A percentile compares a stretch with the other conserved stretches of the same genome.
Evolutionary conservation across 495 filamentous ascomycete genomes (phyloP).

Genomic region (Hypoxylon trugodes): DNA sequence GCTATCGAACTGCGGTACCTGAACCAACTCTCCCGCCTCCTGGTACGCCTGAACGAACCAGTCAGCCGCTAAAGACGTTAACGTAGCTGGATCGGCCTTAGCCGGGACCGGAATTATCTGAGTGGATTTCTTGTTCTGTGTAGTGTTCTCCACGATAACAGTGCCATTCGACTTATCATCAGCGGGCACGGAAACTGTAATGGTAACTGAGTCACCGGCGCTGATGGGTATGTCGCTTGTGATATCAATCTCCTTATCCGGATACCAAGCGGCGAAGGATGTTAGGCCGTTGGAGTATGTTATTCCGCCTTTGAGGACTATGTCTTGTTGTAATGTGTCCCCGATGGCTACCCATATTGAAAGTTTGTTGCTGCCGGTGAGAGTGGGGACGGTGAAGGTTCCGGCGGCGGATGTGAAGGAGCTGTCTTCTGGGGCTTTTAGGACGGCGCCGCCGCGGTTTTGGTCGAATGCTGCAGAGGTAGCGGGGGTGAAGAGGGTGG

Average conservation of each 20-base stretch:
- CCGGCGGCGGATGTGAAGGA: constrained; percentile 10
- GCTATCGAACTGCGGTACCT: constrained; percentile 7
- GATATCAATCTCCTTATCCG: constrained; percentile 3
- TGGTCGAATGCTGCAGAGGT: constrained; percentile 17
- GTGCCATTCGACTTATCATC: constrained; percentile 1
- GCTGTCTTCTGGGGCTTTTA: constrained; percentile 4
- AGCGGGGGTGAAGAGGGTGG: background rate
- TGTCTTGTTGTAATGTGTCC: constrained; percentile 12
- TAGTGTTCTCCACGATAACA: constrained; percentile 9
- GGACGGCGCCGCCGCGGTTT: constrained; percentile 14
- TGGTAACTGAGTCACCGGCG: constrained; percentile 3
- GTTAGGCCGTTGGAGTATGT: constrained; percentile 11
- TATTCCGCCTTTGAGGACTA: constrained; percentile 6
- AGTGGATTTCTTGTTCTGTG: constrained; percentile 2
- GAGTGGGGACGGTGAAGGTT: constrained; percentile 8
- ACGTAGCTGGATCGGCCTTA: background rate
- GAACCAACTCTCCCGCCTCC: constrained; percentile 8
- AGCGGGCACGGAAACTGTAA: background rate
- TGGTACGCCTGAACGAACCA: constrained; percentile 24
- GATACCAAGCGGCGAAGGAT: constrained; percentile 8
- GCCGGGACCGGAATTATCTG: constrained; percentile 8
- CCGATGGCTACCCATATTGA: constrained; percentile 18
- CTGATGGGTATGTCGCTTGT: background rate
- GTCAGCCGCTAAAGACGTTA: constrained; percentile 4
- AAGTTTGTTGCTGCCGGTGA: constrained; percentile 5